Percentiles rank a stretch among this genome's conserved stretches.
phyloP scores from a whole-genome alignment of 1,284 basidiomycete species.

The Pascua sp. region DNA sequence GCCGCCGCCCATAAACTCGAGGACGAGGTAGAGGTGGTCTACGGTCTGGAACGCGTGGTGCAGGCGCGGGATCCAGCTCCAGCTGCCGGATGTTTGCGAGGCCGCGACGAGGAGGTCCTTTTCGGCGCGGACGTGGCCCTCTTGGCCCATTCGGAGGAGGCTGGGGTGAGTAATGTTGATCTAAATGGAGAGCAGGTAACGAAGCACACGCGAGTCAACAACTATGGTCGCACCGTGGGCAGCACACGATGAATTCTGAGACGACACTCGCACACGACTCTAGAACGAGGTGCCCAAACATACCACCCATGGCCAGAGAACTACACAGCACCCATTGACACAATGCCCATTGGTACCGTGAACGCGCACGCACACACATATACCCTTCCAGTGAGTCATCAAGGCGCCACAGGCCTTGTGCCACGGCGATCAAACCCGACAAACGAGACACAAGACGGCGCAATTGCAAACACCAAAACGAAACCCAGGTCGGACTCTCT shows the following conservation, averaged over 20 bases:
- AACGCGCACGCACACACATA: too few species aligned
- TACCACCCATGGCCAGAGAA: too few species aligned
- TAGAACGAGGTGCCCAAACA: too few species aligned
- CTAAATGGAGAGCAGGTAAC: not conserved
- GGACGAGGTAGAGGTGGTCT: conserved; percentile 87
- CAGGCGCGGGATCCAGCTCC: conserved; percentile 81
- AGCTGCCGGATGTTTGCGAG: conserved; percentile 51
- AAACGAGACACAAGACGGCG: too few species aligned
- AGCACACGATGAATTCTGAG: not conserved
- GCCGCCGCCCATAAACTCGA: conserved; percentile 93
- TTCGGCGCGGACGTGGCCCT: conserved; percentile 60
- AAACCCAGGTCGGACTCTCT: too few species aligned
- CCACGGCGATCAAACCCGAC: too few species aligned
- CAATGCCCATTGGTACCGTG: too few species aligned
- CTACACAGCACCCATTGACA: too few species aligned
- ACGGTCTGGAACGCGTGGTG: conserved; percentile 76
- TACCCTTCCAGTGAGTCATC: too few species aligned
- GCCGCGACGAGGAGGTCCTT: conserved; percentile 47
- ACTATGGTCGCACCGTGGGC: too few species aligned
- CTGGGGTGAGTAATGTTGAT: conserved; percentile 21
- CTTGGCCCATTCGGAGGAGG: conserved; percentile 97
- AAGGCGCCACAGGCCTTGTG: too few species aligned
- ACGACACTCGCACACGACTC: not conserved
- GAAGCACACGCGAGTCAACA: not conserved
- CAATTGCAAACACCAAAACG: too few species aligned